Evolutionary conservation across 768 basidiomycete species (phyloP).

Genomic region (Sutorius australiensis): DNA sequence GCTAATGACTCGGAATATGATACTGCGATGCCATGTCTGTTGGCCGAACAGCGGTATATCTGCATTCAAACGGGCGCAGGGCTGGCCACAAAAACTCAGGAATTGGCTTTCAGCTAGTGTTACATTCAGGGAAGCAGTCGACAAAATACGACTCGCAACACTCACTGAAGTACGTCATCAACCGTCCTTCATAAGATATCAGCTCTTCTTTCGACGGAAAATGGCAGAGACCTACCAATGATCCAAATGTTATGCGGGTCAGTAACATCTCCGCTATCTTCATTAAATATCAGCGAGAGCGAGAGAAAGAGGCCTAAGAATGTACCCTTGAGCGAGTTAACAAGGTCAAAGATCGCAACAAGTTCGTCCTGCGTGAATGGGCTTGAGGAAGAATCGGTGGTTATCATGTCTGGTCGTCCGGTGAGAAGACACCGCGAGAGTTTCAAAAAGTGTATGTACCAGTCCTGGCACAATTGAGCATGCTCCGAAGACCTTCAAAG

Average conservation of each 20-base stretch:
- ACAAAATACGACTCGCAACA: not conserved
- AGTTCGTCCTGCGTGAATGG: slow-evolving; percentile 17
- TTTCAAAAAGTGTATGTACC: slow-evolving; percentile 3
- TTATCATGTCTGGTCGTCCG: slow-evolving; percentile 8
- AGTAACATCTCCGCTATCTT: slow-evolving; percentile 1
- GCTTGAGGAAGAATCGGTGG: slow-evolving; percentile 16
- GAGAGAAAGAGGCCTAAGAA: not conserved
- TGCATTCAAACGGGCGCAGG: slow-evolving; percentile 11
- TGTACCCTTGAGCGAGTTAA: slow-evolving; percentile 13
- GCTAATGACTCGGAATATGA: not conserved
- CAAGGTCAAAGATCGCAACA: slow-evolving; percentile 8
- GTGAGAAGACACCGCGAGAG: not conserved
- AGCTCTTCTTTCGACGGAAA: not conserved
- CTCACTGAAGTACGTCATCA: slow-evolving; percentile 14
- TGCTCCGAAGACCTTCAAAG: slow-evolving; percentile 10
- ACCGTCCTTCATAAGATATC: slow-evolving; percentile 7
- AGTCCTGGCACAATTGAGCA: slow-evolving; percentile 14
- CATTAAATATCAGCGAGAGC: not conserved
- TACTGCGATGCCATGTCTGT: slow-evolving; percentile 4
- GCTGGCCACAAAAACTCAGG: slow-evolving; percentile 11
- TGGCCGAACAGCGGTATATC: slow-evolving; percentile 6
- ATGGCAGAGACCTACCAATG: slow-evolving; percentile 4
- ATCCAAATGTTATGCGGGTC: slow-evolving; percentile 10
- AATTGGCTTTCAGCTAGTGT: slow-evolving; percentile 13
- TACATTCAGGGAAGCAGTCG: not conserved